Evolutionary conservation across 768 basidiomycete genomes (phyloP).

Genomic region (Calocera viscosa): DNA sequence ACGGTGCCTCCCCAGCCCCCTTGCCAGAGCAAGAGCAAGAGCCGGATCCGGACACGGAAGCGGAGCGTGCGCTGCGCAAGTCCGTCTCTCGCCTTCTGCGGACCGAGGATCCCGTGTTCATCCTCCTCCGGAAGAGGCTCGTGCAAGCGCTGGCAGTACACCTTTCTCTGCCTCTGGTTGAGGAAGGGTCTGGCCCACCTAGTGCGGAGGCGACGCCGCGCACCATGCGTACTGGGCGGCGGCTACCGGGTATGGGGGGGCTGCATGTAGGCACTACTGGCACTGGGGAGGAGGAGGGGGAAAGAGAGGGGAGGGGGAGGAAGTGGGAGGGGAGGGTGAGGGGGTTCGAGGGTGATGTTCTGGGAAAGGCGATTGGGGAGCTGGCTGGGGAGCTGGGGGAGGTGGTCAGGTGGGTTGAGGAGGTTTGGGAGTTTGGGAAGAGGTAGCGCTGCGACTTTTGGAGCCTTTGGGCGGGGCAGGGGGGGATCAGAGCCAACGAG

Average conservation of each 20-base stretch:
- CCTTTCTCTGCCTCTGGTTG: slow-evolving; percentile 15
- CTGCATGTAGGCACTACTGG: no score
- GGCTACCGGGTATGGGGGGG: not conserved
- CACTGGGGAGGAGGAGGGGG: no score
- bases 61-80: slow-evolving; percentile 38
- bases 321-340: slow-evolving; percentile 29
- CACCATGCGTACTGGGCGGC: not conserved
- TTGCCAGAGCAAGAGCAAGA: not conserved
- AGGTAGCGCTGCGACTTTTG: no score
- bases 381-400: slow-evolving; percentile 17
- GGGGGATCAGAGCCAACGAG: no score
- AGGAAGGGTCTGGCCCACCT: not conserved
- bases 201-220: not conserved
- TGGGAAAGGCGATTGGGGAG: slow-evolving; percentile 36
- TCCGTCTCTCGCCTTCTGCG: slow-evolving; percentile 49
- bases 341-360: slow-evolving; percentile 55
- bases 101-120: slow-evolving; percentile 52
- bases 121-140: slow-evolving; percentile 48
- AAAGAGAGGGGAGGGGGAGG: not conserved
- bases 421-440: not conserved
- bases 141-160: slow-evolving; percentile 30
- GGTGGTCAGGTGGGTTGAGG: not conserved
- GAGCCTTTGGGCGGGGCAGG: no score
- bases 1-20: no score
- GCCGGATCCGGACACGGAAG: slow-evolving; percentile 26